Conservation (phyloP, 768 basidiomycete genomes). For the Sutorius australiensis region DNA sequence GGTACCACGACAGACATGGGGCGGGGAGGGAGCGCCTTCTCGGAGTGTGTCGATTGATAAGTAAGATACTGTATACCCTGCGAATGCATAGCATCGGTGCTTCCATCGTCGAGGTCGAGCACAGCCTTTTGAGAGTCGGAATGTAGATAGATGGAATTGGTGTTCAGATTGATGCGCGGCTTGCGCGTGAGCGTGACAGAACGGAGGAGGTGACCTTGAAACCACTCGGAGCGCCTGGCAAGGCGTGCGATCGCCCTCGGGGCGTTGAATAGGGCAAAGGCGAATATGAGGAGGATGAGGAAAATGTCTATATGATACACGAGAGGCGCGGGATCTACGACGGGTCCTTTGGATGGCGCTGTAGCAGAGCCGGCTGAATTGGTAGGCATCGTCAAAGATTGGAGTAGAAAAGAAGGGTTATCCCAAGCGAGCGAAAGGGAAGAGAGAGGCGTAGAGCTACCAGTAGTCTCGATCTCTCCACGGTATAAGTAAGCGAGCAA, state of each 20-base stretch:
- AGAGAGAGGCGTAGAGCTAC: neutral
- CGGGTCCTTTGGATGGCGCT: neutral
- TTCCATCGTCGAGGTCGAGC: constrained; percentile 17
- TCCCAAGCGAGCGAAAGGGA: constrained; percentile 3
- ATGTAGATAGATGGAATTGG: constrained; percentile 10
- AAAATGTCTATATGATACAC: constrained; percentile 44
- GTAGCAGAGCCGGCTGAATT: neutral
- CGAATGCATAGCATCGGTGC: constrained; percentile 9
- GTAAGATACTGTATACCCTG: neutral
- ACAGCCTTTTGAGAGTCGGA: constrained; percentile 11
- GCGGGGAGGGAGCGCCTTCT: constrained; percentile 17
- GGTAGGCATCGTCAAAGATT: constrained; percentile 17
- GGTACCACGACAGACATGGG: constrained; percentile 1
- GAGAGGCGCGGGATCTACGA: constrained; percentile 12
- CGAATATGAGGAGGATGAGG: constrained; percentile 38
- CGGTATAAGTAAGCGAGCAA: neutral
- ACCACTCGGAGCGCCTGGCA: constrained; percentile 48
- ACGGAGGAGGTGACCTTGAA: constrained; percentile 46
- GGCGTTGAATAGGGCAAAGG: constrained; percentile 40
- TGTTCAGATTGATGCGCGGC: constrained; percentile 11
- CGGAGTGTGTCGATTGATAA: constrained; percentile 1
- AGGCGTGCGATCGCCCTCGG: constrained; percentile 52
- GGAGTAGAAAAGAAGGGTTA: constrained; percentile 4
- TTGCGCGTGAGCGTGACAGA: constrained; percentile 4
- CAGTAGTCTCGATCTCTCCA: neutral